These are phyloP conservation scores for Pontederia paniculata DNA, from an alignment of 176 grass and related monocot species.

Conservation along the genomic window DNA sequence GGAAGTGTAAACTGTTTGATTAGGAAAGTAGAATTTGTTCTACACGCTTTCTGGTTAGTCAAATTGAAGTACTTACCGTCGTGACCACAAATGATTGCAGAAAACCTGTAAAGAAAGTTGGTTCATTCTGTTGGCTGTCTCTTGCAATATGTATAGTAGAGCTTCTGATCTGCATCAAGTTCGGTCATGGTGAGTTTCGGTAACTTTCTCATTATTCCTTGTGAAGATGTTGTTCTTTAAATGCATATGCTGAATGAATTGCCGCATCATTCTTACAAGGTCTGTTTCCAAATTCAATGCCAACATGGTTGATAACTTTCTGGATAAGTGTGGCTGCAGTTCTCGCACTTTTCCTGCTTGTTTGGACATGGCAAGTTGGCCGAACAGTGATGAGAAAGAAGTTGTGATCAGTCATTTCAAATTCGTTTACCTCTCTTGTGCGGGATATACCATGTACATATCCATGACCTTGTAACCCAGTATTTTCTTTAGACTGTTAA, in stretches of 20 bases:
- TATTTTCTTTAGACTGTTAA: too few species aligned
- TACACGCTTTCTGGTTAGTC: too few species aligned
- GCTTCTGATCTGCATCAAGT: slow-evolving; percentile 94
- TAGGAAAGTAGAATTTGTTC: too few species aligned
- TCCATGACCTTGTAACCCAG: slow-evolving; percentile 19
- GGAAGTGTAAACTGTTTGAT: background rate
- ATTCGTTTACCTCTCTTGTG: slow-evolving; percentile 26
- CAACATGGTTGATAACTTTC: slow-evolving; percentile 52
- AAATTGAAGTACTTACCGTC: too few species aligned
- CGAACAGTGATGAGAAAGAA: slow-evolving; percentile 61
- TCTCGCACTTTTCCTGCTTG: slow-evolving; percentile 53
- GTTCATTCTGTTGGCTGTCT: slow-evolving; percentile 92
- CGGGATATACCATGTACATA: slow-evolving; percentile 52
- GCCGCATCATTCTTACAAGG: slow-evolving; percentile 27
- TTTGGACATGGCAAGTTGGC: slow-evolving; percentile 72
- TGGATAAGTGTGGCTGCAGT: slow-evolving; percentile 39
- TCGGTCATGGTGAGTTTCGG: slow-evolving; percentile 53
- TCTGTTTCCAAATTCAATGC: slow-evolving; percentile 84
- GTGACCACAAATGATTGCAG: slow-evolving; percentile 40
- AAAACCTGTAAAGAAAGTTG: slow-evolving; percentile 90
- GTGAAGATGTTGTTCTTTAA: background rate
- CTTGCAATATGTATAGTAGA: slow-evolving; percentile 95
- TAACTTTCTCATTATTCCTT: slow-evolving; percentile 2
- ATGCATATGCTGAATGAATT: background rate
- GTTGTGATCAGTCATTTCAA: slow-evolving; percentile 23